phyloP scores from a whole-genome alignment of 2,329 filamentous ascomycete species.

The Phialophora tarda region DNA sequence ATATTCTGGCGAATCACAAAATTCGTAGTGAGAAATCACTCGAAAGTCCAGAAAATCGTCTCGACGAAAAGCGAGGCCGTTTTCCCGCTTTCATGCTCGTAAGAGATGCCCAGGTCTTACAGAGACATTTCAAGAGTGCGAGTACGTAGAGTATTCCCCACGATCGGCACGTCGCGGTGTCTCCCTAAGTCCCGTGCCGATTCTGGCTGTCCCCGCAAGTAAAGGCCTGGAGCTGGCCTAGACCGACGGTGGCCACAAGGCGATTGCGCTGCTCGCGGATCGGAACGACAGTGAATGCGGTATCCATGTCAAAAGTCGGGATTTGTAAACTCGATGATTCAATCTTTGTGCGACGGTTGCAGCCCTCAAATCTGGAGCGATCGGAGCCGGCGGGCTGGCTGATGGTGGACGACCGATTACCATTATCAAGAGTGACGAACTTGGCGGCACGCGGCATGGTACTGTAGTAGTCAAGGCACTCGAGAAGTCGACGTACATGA shows the following conservation, averaged over 20 bases:
- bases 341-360: not conserved
- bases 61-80: not conserved
- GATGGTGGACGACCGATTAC: not conserved
- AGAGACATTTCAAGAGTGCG: not conserved
- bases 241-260: not conserved
- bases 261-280: not conserved
- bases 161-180: not conserved
- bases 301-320: constrained; percentile 5
- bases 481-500: not conserved
- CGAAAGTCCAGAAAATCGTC: constrained; percentile 14
- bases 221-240: constrained; percentile 2
- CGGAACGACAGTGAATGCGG: not conserved
- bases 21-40: constrained; percentile 15
- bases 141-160: not conserved
- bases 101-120: not conserved
- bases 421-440: not conserved
- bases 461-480: not conserved
- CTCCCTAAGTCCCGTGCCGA: not conserved
- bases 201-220: constrained; percentile 1
- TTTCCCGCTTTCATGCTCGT: not conserved
- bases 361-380: not conserved
- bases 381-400: not conserved
- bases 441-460: not conserved
- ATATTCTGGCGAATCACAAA: constrained; percentile 28
- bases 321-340: constrained; percentile 11